Base-by-base conservation (phyloP, 2,329 filamentous ascomycete species). In the Aspergillus pseudotamarii region DNA sequence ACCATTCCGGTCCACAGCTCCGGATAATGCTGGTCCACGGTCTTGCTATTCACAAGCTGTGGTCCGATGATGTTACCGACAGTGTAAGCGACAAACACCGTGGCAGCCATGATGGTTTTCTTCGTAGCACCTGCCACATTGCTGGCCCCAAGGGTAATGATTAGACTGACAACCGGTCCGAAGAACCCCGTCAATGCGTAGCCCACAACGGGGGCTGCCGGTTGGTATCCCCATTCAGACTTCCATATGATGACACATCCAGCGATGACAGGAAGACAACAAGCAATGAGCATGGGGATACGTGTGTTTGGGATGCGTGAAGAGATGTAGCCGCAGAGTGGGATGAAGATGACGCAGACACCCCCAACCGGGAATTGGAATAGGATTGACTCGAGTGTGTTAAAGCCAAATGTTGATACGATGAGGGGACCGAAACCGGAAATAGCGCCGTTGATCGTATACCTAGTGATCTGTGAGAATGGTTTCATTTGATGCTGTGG, bases 111-210 rank as follows among this genome's bases (percentile, higher is more conserved):
- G 70, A 90, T 88, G 66, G 88, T 90, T 81, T 93, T 93, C 79
- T 93, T 93, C 0, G 90, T 93, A 28, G 90, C 85, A 0, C 91
- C 91, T 0, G 90, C 90, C 0, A 93, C 89, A 67, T 93, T 93
- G 12, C 86, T 85, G 82, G 86, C 86, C 0, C 84, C 85, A 3
- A 87, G 71, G 0, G 81, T 82, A 48, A 88, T 86, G 3, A 84
- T 83, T n/a, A 86, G 79, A 50, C 86, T 89, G 0, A 91, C 90
- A 0, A 91, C 89, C 0, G 86, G 88, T 0, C 89, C 90, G 66
- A 92, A 93, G 67, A 89, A 91, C 0, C 90, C 90, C 2, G 89
- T 90, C 41, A 93, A 84, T 0, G 88, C 87, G 73, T 92, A 93
- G 0, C 90, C 91, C 0, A 87, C 84, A 0, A 93, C 88, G 0